phyloP scores from a whole-genome alignment of 768 basidiomycete species.

The Boletus pseudo-olivaceus region DNA sequence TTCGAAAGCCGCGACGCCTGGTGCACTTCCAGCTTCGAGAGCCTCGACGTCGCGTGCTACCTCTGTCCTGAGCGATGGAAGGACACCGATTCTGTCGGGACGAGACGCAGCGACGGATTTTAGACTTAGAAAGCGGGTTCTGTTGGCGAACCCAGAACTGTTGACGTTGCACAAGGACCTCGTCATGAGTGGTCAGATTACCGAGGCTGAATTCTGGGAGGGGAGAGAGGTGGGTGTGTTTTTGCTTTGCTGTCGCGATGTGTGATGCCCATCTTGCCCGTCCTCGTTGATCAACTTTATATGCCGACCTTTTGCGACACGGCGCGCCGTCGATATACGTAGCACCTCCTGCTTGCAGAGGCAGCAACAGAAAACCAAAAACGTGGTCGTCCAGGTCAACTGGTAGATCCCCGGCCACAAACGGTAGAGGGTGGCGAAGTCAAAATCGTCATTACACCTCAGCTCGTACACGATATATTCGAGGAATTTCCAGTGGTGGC shows the following conservation, averaged over 20 bases:
- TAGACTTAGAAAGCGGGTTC: constrained; percentile 71
- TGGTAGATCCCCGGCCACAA: constrained; percentile 86
- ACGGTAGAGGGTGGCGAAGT: constrained; percentile 81
- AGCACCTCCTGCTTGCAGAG: constrained; percentile 78
- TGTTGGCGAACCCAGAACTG: constrained; percentile 75
- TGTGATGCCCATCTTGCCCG: neutral
- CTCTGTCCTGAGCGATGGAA: constrained; percentile 55
- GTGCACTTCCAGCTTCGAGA: constrained; percentile 33
- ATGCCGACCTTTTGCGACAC: neutral
- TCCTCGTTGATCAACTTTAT: neutral
- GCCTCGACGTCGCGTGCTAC: constrained; percentile 56
- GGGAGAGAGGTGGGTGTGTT: constrained; percentile 73
- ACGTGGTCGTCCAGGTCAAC: constrained; percentile 79
- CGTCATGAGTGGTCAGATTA: constrained; percentile 80
- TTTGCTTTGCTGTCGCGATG: constrained; percentile 4
- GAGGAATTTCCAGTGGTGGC: constrained; percentile 96
- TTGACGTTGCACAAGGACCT: constrained; percentile 82
- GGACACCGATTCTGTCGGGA: constrained; percentile 53
- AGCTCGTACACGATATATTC: constrained; percentile 93
- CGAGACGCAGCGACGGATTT: constrained; percentile 66
- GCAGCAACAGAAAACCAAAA: constrained; percentile 68
- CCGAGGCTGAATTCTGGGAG: constrained; percentile 96
- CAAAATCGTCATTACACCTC: constrained; percentile 87
- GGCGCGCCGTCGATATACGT: neutral
- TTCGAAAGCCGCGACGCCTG: constrained; percentile 32